Evolutionary conservation across 345 rosid species (phyloP).

Genomic region (Bretschneidera sinensis): DNA sequence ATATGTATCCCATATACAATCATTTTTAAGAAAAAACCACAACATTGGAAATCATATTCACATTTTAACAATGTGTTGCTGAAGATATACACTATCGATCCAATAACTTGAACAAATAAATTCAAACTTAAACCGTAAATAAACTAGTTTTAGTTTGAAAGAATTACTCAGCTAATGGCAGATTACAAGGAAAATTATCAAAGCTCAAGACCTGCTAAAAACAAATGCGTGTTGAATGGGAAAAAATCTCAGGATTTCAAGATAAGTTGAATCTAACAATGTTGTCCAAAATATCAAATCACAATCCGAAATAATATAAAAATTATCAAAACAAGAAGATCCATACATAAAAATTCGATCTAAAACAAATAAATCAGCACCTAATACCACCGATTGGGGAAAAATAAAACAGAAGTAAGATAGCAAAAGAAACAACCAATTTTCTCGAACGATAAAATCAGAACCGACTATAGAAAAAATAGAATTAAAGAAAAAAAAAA

Average conservation of each 20-base stretch:
- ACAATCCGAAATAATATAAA: background rate
- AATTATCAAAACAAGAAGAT: background rate
- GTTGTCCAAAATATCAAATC: background rate
- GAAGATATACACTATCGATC: background rate
- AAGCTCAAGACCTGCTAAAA: background rate
- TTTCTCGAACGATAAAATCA: background rate
- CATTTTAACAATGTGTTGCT: background rate
- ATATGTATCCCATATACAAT: background rate
- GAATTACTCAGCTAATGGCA: background rate
- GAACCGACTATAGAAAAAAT: background rate
- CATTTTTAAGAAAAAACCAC: background rate
- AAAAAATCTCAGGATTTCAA: too few species aligned
- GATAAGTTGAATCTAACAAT: background rate
- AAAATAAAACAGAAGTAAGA: background rate
- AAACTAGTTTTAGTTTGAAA: background rate
- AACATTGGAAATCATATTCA: background rate
- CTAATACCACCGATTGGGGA: background rate
- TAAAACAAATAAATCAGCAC: background rate
- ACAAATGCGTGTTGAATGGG: too few species aligned
- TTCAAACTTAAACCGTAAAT: background rate
- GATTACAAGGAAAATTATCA: too few species aligned
- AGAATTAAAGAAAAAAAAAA: background rate
- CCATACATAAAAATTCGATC: background rate
- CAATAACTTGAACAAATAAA: background rate
- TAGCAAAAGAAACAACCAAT: background rate